Base-by-base conservation (phyloP, 345 rosid species). In the Nephelium lappaceum region DNA sequence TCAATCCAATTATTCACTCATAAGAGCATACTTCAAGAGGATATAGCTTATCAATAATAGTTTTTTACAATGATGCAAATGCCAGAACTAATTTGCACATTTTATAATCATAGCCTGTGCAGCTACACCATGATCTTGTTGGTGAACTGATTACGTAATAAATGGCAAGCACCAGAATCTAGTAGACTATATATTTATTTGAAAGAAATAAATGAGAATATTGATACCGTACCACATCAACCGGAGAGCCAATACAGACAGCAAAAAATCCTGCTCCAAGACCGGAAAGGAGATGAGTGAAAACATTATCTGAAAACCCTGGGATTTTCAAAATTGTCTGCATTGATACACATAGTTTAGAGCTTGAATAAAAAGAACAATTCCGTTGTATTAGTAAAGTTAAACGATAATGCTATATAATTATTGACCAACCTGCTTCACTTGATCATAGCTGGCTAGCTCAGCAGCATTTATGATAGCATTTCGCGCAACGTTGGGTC, bases 391-490 rank as follows among this genome's bases (percentile, higher is more conserved):
- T n/a, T 36, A 79, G 51, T 47, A 67, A 77, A 67, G 49, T 23
- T 61, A 65, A 39, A 62, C 27, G 71, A 62, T 12, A 41, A 76
- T 65, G 38, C 25, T 45, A 67, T 43, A n/a, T 71, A 7, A 41
- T 14, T 42, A 70, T 14, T 31, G n/a, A 77, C 49, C 77, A 71
- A 89, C 99, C 95, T 93, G 86, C 85, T 94, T 97, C 82, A 97
- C 92, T 93, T 97, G 98, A 88, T 94, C 99, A 64, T 94, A 94
- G 83, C 98, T 94, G 43, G 99, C 99, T 65, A 97, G 87, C 78
- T 91, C 98, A 82, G 99, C 98, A 77, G 99, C 98, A 86, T 94
- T 97, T 78, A 97, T 93, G 76, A 94, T 94, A 71, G 98, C 98
- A 78, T 97, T 97, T 66, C 98, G 88, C 19, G 98, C 96, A 66